These are phyloP conservation scores for Fusarium oxysporum DNA, from an alignment of 2,329 filamentous ascomycete genomes.

Conservation along the genomic window DNA sequence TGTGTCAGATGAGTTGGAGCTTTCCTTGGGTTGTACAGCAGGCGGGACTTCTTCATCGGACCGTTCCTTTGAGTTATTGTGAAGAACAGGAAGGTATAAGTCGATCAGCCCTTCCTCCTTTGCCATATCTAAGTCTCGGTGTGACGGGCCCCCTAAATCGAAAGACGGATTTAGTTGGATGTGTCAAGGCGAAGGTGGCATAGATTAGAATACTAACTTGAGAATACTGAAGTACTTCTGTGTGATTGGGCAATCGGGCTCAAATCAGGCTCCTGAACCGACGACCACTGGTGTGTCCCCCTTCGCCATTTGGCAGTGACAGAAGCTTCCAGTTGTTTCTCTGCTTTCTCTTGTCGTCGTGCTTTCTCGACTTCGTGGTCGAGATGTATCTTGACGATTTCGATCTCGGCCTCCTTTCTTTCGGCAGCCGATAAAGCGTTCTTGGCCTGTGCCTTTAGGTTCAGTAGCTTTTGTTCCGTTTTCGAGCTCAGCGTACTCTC, in stretches of 20 bases:
- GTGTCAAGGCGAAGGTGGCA: not conserved
- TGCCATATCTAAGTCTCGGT: not conserved
- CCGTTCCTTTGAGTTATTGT: not conserved
- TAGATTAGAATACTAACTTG: slow-evolving; percentile 39
- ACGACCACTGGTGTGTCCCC: slow-evolving; percentile 63
- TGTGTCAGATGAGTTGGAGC: slow-evolving; percentile 51
- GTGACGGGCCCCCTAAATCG: slow-evolving; percentile 18
- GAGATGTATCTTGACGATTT: slow-evolving; percentile 50
- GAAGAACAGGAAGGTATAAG: slow-evolving; percentile 3
- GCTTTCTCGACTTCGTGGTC: slow-evolving; percentile 54
- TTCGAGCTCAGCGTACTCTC: slow-evolving; percentile 51
- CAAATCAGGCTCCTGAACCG: slow-evolving; percentile 60
- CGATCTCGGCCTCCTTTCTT: slow-evolving; percentile 59
- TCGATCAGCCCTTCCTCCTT: slow-evolving; percentile 24
- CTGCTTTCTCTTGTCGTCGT: slow-evolving; percentile 57
- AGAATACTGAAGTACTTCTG: slow-evolving; percentile 38
- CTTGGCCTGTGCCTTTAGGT: slow-evolving; percentile 49
- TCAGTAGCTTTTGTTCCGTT: slow-evolving; percentile 48
- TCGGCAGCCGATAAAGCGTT: slow-evolving; percentile 53
- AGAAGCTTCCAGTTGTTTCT: slow-evolving; percentile 48
- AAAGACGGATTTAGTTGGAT: slow-evolving; percentile 16
- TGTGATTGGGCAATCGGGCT: slow-evolving; percentile 62
- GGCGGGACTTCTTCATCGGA: not conserved
- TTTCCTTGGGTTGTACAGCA: not conserved
- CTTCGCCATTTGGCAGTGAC: slow-evolving; percentile 58